Percentiles rank a stretch among this genome's conserved stretches.
Evolutionary conservation across 2,329 filamentous ascomycete species (phyloP).

Genomic region (Alternaria panax): DNA sequence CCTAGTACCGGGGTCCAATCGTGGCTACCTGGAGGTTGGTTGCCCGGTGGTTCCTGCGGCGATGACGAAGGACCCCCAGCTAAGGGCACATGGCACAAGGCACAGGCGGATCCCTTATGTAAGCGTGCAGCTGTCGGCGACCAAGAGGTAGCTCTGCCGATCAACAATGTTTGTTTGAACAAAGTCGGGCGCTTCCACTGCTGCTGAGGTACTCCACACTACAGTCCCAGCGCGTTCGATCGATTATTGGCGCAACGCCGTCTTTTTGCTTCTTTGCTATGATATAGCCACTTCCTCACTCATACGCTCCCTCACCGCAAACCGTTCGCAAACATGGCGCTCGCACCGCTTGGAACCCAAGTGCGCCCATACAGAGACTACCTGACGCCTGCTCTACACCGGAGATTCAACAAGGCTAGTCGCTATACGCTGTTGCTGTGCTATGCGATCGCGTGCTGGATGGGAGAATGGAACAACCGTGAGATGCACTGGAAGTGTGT

Average conservation of each 20-base stretch:
- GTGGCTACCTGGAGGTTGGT: constrained; percentile 39
- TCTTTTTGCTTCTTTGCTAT: constrained; percentile 26
- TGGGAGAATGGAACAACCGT: constrained; percentile 72
- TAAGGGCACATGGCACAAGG: constrained; percentile 29
- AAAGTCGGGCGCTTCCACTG: constrained; percentile 23
- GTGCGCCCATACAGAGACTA: constrained; percentile 84
- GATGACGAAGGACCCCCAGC: constrained; percentile 34
- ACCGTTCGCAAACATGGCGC: constrained; percentile 32
- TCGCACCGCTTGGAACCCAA: constrained; percentile 42
- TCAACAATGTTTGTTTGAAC: constrained; percentile 38
- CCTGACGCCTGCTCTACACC: constrained; percentile 85
- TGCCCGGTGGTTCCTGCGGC: constrained; percentile 28
- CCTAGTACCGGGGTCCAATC: constrained; percentile 19
- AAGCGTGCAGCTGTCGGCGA: constrained; percentile 24
- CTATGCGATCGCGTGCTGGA: constrained; percentile 73
- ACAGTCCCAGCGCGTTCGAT: constrained; percentile 15
- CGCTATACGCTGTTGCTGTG: constrained; percentile 73
- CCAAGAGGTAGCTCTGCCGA: constrained; percentile 23
- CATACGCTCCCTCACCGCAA: constrained; percentile 39
- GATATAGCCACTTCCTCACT: constrained; percentile 27
- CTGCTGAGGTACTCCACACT: constrained; percentile 7
- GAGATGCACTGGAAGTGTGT: constrained; percentile 46
- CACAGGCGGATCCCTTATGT: constrained; percentile 23
- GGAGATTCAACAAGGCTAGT: constrained; percentile 82
- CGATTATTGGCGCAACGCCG: constrained; percentile 14